Conservation (phyloP, 106 monocot species). For the Dactylorhiza incarnata region DNA sequence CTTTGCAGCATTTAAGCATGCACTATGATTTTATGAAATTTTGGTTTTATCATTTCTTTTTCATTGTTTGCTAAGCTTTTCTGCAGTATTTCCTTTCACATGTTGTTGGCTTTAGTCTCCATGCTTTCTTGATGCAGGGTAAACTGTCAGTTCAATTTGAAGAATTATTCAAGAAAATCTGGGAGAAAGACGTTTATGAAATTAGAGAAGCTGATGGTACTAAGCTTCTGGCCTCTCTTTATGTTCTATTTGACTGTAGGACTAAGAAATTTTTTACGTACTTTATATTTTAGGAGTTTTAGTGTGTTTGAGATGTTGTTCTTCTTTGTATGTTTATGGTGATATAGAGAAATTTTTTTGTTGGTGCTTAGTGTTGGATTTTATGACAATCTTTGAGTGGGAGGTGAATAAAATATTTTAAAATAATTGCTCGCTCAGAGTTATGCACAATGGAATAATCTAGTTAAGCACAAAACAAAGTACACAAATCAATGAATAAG, state of each 20-base stretch:
- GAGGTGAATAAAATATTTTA: no score
- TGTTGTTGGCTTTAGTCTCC: background rate
- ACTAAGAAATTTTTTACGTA: background rate
- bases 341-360: background rate
- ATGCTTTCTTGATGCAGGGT: slow-evolving; percentile 22
- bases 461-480: no score
- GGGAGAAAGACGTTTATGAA: slow-evolving; percentile 44
- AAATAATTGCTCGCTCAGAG: no score
- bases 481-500: no score
- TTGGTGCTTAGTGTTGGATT: background rate
- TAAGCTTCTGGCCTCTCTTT: background rate
- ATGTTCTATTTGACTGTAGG: no score
- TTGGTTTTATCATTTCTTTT: background rate
- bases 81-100: background rate
- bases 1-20: background rate
- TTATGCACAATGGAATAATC: no score
- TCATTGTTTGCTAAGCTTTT: background rate
- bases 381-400: no score
- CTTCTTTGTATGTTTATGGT: background rate
- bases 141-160: slow-evolving; percentile 61
- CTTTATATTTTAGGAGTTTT: background rate
- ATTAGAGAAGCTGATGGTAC: slow-evolving; percentile 15
- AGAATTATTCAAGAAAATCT: slow-evolving; percentile 59
- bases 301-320: background rate
- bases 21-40: background rate